Evolutionary conservation across 352 stramenopile species (phyloP).

Genomic region (Pythium myriotylum): DNA sequence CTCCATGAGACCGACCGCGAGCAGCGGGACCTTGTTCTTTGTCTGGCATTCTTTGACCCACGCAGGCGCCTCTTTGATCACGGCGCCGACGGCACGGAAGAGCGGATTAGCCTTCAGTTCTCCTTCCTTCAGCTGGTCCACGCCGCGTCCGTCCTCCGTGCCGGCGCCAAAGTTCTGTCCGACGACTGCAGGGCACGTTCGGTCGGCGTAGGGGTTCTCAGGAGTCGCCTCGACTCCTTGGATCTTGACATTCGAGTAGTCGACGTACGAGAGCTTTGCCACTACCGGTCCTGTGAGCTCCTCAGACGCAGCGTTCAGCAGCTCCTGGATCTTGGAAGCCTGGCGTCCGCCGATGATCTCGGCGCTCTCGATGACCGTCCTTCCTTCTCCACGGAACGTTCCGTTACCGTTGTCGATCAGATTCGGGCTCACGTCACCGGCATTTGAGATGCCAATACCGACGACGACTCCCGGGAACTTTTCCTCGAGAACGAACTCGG

Average conservation of each 20-base stretch:
- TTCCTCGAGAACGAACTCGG: slow-evolving; percentile 48
- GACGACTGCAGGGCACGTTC: slow-evolving; percentile 49
- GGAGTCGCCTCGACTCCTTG: slow-evolving; percentile 24
- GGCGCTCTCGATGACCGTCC: slow-evolving; percentile 34
- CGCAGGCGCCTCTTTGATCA: slow-evolving; percentile 35
- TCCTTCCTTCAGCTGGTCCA: slow-evolving; percentile 37
- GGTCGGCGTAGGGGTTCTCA: slow-evolving; percentile 30
- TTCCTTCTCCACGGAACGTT: slow-evolving; percentile 46
- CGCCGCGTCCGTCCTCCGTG: slow-evolving; percentile 47
- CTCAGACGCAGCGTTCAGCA: slow-evolving; percentile 30
- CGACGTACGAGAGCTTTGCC: slow-evolving; percentile 45
- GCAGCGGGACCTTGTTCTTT: slow-evolving; percentile 40
- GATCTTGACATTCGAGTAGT: slow-evolving; percentile 50
- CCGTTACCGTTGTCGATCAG: slow-evolving; percentile 48
- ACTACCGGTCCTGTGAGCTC: slow-evolving; percentile 31
- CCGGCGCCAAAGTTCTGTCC: slow-evolving; percentile 58
- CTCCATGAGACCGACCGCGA: slow-evolving; percentile 44
- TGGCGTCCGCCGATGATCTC: slow-evolving; percentile 49
- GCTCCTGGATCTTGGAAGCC: slow-evolving; percentile 31
- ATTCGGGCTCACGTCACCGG: slow-evolving; percentile 51
- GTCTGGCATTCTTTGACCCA: slow-evolving; percentile 50
- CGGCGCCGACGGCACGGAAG: slow-evolving; percentile 22
- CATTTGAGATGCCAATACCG: slow-evolving; percentile 49
- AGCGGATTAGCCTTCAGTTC: slow-evolving; percentile 37
- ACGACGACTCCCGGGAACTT: slow-evolving; percentile 36